phyloP scores from a whole-genome alignment of 495 filamentous ascomycete genomes.

The Neurospora cerealis region DNA sequence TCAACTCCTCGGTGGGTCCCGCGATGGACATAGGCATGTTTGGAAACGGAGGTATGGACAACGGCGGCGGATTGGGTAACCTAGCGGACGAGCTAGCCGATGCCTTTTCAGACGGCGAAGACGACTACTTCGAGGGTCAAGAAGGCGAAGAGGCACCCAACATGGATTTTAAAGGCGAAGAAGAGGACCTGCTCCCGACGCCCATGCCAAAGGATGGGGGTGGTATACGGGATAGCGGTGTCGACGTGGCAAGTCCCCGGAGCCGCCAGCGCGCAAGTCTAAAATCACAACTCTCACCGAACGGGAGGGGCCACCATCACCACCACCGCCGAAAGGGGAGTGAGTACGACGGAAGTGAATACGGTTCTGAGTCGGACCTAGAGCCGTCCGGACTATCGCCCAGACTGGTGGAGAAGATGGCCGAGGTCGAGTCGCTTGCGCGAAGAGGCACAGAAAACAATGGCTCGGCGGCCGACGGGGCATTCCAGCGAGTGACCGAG shows the following conservation, averaged over 20 bases:
- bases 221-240: slow-evolving; percentile 30
- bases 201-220: slow-evolving; percentile 6
- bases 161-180: slow-evolving; percentile 18
- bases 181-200: slow-evolving; percentile 1
- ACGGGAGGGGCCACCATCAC: slow-evolving; percentile 17
- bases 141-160: slow-evolving; percentile 23
- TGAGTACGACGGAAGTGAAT: slow-evolving; percentile 52
- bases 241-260: slow-evolving; percentile 34
- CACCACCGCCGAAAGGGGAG: slow-evolving; percentile 35
- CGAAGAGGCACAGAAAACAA: slow-evolving; percentile 63
- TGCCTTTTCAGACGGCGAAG: slow-evolving; percentile 45
- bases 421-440: slow-evolving; percentile 65
- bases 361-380: slow-evolving; percentile 63
- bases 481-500: slow-evolving; percentile 62
- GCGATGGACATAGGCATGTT: slow-evolving; percentile 41
- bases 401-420: slow-evolving; percentile 63
- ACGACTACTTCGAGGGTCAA: slow-evolving; percentile 48
- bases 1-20: slow-evolving; percentile 30
- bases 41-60: slow-evolving; percentile 26
- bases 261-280: slow-evolving; percentile 21
- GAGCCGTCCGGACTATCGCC: slow-evolving; percentile 61
- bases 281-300: slow-evolving; percentile 25
- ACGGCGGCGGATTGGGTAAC: slow-evolving; percentile 61
- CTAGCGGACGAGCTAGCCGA: slow-evolving; percentile 72
- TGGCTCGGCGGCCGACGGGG: slow-evolving; percentile 55